phyloP scores from a whole-genome alignment of 306 rosid genomes.

The Fagus crenata region DNA sequence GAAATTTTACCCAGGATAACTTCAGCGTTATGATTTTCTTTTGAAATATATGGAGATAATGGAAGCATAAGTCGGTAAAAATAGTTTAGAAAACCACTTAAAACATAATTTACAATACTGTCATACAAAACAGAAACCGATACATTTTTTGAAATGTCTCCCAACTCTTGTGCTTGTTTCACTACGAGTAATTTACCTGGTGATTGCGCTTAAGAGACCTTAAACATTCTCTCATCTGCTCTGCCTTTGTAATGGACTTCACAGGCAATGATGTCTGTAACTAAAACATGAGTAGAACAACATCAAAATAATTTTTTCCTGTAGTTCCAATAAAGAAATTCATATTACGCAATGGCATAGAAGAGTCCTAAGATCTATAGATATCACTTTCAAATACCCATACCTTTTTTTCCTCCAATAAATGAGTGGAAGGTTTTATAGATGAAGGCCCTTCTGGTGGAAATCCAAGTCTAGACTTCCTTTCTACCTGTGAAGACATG shows the following conservation, averaged over 20 bases:
- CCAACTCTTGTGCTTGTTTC: not conserved
- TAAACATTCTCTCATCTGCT: constrained; percentile 55
- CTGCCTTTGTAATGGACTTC: constrained; percentile 37
- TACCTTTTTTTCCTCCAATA: constrained; percentile 41
- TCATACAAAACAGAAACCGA: too few species aligned
- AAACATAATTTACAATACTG: too few species aligned
- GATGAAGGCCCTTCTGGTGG: constrained; percentile 36
- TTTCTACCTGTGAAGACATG: constrained; percentile 49
- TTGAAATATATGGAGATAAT: not conserved
- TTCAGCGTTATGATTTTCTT: not conserved
- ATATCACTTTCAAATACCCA: not conserved
- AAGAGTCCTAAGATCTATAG: not conserved
- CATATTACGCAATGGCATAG: not conserved
- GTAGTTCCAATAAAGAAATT: constrained; percentile 2
- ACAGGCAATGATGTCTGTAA: constrained; percentile 42
- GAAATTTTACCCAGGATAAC: not conserved
- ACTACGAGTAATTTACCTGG: constrained; percentile 39
- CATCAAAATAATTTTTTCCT: not conserved
- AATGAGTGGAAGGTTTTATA: constrained; percentile 25
- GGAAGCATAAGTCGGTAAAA: not conserved
- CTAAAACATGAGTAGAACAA: constrained; percentile 18
- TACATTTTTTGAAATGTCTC: not conserved
- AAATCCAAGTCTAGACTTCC: constrained; percentile 47
- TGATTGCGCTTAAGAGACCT: constrained; percentile 61
- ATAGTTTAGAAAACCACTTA: not conserved